Evolutionary conservation across 805 yeast genomes (phyloP).

Genomic region (Candida germanica): DNA sequence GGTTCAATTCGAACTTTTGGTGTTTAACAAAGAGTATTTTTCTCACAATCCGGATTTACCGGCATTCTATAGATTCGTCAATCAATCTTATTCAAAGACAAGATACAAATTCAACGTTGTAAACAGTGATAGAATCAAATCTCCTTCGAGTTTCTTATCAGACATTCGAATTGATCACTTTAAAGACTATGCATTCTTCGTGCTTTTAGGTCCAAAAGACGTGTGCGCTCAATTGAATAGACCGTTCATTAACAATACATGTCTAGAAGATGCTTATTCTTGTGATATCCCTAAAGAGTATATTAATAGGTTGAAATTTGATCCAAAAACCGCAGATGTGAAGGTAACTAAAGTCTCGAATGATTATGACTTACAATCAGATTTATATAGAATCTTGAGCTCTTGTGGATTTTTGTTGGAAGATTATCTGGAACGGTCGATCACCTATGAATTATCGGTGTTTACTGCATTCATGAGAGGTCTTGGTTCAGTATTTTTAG

Average conservation of each 20-base stretch:
- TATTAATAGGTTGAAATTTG: constrained; percentile 11
- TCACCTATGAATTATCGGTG: constrained; percentile 45
- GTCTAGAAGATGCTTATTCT: constrained; percentile 18
- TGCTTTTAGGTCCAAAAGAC: constrained; percentile 26
- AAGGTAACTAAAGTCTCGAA: constrained; percentile 16
- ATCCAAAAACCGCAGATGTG: constrained; percentile 8
- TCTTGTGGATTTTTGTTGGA: constrained; percentile 20
- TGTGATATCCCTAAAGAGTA: constrained; percentile 30
- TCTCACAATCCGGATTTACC: not conserved
- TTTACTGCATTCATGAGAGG: constrained; percentile 49
- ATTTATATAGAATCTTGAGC: constrained; percentile 23
- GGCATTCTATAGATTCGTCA: constrained; percentile 29
- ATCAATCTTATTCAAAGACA: constrained; percentile 50
- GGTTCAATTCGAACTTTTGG: constrained; percentile 3
- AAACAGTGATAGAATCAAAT: constrained; percentile 38
- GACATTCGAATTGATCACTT: constrained; percentile 24
- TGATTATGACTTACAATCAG: constrained; percentile 17
- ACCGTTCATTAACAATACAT: constrained; percentile 10
- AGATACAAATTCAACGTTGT: constrained; percentile 43
- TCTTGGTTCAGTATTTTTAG: constrained; percentile 29
- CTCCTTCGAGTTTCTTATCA: constrained; percentile 14
- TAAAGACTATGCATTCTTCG: constrained; percentile 17
- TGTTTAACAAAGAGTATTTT: constrained; percentile 1
- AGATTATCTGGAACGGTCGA: not conserved
- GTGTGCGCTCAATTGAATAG: constrained; percentile 16